Percentiles rank a stretch among this genome's conserved stretches.
Evolutionary conservation across 2,329 filamentous ascomycete species (phyloP).

Genomic region (Aaosphaeria arxii): DNA sequence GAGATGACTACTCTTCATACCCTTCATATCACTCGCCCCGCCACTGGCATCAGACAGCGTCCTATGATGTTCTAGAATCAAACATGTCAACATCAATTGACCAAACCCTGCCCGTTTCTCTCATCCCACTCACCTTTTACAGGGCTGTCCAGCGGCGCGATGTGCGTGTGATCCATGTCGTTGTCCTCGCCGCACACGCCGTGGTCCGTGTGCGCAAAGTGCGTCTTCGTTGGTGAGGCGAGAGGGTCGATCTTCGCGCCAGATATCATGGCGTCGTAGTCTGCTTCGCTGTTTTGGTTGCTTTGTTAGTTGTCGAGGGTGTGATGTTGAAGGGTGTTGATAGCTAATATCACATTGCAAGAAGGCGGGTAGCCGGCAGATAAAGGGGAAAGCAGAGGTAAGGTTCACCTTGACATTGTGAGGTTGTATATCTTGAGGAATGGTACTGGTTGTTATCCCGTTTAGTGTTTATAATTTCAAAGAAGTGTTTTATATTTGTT

Average conservation of each 20-base stretch:
- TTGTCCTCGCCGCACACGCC: conserved; percentile 8
- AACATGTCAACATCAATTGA: background rate
- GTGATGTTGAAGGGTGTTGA: too few relatives aligned
- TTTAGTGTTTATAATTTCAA: too few relatives aligned
- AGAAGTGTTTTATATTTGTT: too few relatives aligned
- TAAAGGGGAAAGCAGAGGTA: too few relatives aligned
- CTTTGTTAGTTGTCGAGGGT: too few relatives aligned
- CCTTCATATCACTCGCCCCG: background rate
- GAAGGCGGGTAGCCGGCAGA: too few relatives aligned
- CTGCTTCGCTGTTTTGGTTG: conserved; percentile 1
- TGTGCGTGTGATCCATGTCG: conserved; percentile 9
- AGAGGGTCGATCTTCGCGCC: conserved; percentile 12
- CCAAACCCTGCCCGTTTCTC: background rate
- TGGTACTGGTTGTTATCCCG: too few relatives aligned
- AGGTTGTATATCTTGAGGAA: too few relatives aligned
- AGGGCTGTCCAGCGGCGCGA: conserved; percentile 5
- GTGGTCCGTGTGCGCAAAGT: conserved; percentile 3
- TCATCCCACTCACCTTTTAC: conserved; percentile 4
- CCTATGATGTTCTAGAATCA: background rate
- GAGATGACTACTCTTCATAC: too few relatives aligned
- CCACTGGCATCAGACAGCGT: background rate
- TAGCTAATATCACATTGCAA: too few relatives aligned
- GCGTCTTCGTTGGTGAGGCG: conserved; percentile 5
- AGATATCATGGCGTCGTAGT: conserved; percentile 7
- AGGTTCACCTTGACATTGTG: too few relatives aligned